A percentile compares a stretch with the other conserved stretches of the same genome.
Evolutionary conservation across 1,139 yeast species (phyloP).

Genomic region (Debaryomyces udenii): DNA sequence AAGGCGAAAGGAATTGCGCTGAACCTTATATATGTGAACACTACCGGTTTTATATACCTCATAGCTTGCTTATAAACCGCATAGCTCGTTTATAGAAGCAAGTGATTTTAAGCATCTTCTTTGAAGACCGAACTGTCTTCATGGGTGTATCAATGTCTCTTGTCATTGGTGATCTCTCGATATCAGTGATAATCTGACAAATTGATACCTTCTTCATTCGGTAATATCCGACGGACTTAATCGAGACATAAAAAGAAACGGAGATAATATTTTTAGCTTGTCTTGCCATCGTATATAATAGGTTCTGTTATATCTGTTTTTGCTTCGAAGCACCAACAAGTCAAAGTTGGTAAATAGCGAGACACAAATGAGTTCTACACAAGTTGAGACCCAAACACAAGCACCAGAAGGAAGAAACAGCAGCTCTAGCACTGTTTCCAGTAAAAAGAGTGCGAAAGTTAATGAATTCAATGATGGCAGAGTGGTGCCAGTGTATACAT

Average conservation of each 20-base stretch:
- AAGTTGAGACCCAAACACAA: slow-evolving; percentile 2
- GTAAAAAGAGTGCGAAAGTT: slow-evolving; percentile 6
- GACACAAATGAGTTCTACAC: background rate
- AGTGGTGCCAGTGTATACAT: slow-evolving; percentile 26
- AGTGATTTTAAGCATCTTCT: too few species aligned
- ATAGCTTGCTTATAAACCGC: too few species aligned
- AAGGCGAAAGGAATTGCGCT: too few species aligned
- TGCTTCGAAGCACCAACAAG: background rate
- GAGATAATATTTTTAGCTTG: too few species aligned
- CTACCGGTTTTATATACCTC: too few species aligned
- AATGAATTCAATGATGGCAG: slow-evolving; percentile 23
- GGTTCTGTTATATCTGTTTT: background rate
- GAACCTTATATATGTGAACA: too few species aligned
- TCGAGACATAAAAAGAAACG: slow-evolving; percentile 1
- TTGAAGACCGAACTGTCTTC: too few species aligned
- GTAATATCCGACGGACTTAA: slow-evolving; percentile 6
- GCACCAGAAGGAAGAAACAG: background rate
- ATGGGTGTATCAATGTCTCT: too few species aligned
- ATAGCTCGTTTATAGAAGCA: too few species aligned
- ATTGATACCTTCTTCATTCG: background rate
- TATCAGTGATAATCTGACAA: too few species aligned
- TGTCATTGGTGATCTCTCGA: too few species aligned
- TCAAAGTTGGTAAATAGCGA: background rate
- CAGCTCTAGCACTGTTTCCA: background rate
- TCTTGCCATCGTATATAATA: background rate